phyloP scores from a whole-genome alignment of 345 rosid genomes.

The Moricandia moricandioides region DNA sequence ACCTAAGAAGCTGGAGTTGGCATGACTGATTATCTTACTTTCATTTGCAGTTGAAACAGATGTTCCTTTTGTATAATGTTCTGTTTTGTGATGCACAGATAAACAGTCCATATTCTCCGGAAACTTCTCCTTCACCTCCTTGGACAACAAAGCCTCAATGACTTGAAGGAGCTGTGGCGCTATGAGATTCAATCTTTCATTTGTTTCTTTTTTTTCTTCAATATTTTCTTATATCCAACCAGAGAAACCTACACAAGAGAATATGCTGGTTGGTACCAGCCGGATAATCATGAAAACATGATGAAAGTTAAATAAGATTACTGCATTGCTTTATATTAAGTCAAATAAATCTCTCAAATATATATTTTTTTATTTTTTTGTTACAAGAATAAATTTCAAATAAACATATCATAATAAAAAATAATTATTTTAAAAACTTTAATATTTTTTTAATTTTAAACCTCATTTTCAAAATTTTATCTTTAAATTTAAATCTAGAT shows the following conservation, averaged over 20 bases:
- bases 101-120: slow-evolving; percentile 86
- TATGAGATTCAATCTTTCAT: slow-evolving; percentile 20
- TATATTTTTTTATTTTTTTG: no score
- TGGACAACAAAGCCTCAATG: slow-evolving; percentile 41
- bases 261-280: slow-evolving; percentile 17
- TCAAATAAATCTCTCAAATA: no score
- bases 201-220: neutral
- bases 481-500: no score
- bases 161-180: slow-evolving; percentile 17
- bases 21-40: neutral
- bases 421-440: no score
- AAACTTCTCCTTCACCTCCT: slow-evolving; percentile 72
- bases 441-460: no score
- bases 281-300: slow-evolving; percentile 11
- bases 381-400: no score
- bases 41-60: neutral
- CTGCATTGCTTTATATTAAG: neutral
- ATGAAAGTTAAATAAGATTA: slow-evolving; percentile 31
- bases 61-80: neutral
- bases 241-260: slow-evolving; percentile 3
- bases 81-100: slow-evolving; percentile 48
- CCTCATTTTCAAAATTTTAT: no score
- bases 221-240: slow-evolving; percentile 7
- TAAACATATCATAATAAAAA: no score
- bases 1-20: slow-evolving; percentile 9